phyloP scores from a whole-genome alignment of 768 basidiomycete genomes.

The Suillus spraguei region DNA sequence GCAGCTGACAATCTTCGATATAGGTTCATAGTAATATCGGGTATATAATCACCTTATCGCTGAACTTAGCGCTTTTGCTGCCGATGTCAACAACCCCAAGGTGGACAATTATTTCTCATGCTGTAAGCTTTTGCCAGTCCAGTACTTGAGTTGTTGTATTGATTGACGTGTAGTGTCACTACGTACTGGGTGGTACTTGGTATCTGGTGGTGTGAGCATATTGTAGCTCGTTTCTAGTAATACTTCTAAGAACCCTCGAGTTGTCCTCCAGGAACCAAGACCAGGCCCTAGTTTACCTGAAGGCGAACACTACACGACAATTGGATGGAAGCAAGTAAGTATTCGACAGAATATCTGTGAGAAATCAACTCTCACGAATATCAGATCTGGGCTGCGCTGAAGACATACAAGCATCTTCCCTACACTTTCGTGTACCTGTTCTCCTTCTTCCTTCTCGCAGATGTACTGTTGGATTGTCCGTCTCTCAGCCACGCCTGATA shows the following conservation, averaged over 20 bases:
- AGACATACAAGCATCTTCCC: conserved; percentile 77
- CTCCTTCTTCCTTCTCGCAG: conserved; percentile 77
- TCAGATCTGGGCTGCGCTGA: conserved; percentile 76
- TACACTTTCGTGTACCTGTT: conserved; percentile 83
- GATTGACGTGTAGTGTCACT: conserved; percentile 52
- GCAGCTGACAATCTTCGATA: not conserved
- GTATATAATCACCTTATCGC: conserved; percentile 61
- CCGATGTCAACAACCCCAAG: conserved; percentile 56
- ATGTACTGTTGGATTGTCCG: conserved; percentile 45
- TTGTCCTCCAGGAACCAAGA: conserved; percentile 84
- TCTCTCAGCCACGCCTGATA: not conserved
- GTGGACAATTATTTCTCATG: conserved; percentile 76
- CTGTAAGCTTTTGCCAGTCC: conserved; percentile 46
- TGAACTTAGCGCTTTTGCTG: conserved; percentile 73
- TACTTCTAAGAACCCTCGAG: conserved; percentile 36
- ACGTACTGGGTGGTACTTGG: conserved; percentile 78
- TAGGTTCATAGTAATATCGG: conserved; percentile 80
- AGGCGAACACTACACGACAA: conserved; percentile 73
- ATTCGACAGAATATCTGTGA: not conserved
- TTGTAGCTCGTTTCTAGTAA: not conserved
- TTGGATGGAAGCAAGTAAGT: conserved; percentile 82
- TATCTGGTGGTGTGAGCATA: conserved; percentile 82
- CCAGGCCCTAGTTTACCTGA: conserved; percentile 80
- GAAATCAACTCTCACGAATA: conserved; percentile 8
- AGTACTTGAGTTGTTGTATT: not conserved